Conservation (phyloP, 441 rosid species). For the Erysimum pusillum region DNA sequence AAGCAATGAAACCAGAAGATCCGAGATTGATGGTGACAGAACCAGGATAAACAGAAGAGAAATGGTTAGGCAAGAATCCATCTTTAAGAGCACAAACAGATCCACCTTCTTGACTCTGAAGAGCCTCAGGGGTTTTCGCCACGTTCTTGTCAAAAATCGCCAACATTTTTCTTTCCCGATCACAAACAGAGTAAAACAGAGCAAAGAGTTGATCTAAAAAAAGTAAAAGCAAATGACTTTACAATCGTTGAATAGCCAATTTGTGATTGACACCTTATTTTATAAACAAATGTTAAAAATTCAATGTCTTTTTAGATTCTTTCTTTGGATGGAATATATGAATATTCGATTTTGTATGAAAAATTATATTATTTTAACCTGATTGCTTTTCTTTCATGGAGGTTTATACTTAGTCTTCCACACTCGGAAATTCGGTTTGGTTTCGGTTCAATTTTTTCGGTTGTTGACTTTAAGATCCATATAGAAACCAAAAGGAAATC, state of each 20-base stretch:
- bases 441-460: no score
- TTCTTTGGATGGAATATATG: constrained; percentile 4
- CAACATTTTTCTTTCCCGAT: constrained; percentile 59
- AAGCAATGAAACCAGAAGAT: constrained; percentile 76
- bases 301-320: constrained; percentile 22
- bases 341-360: constrained; percentile 24
- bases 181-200: constrained; percentile 16
- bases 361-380: not conserved
- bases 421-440: no score
- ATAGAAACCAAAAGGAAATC: no score
- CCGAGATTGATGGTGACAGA: constrained; percentile 80
- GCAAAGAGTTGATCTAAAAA: constrained; percentile 12
- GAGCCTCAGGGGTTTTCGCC: constrained; percentile 86
- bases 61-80: constrained; percentile 70
- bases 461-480: no score
- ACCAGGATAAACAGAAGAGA: constrained; percentile 59
- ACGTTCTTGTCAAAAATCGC: constrained; percentile 89
- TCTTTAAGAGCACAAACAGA: constrained; percentile 68
- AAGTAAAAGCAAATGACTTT: constrained; percentile 16
- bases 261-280: not conserved
- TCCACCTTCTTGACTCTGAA: constrained; percentile 64
- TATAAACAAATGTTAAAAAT: constrained; percentile 25
- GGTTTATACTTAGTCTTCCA: no score
- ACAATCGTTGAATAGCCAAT: constrained; percentile 38
- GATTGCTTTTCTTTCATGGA: no score